Conservation (phyloP, 1,284 basidiomycete species). For the Porodaedalea pini region DNA sequence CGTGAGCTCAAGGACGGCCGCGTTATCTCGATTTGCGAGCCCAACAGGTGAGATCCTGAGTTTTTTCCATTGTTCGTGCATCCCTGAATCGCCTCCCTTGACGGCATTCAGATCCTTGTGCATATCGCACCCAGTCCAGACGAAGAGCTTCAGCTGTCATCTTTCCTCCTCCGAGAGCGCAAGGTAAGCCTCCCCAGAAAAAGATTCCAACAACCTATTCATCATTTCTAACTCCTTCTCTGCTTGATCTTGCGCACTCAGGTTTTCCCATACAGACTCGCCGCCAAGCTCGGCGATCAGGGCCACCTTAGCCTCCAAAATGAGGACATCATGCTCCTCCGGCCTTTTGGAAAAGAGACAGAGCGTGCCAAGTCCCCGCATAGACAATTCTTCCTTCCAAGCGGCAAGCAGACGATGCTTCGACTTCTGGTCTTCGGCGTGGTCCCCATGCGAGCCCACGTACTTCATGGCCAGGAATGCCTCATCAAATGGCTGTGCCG, state of each 20-base stretch:
- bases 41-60: not conserved
- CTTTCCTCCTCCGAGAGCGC: conserved; percentile 19
- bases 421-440: conserved; percentile 8
- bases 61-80: not conserved
- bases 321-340: no score
- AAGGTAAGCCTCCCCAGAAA: conserved; percentile 24
- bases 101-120: conserved; percentile 30
- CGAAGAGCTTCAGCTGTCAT: conserved; percentile 18
- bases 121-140: conserved; percentile 28
- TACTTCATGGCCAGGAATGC: no score
- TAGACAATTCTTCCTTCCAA: not conserved
- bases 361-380: not conserved
- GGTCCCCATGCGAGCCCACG: no score
- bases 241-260: conserved; percentile 16
- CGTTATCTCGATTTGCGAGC: not conserved
- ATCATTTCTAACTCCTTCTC: not conserved
- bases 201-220: conserved; percentile 1
- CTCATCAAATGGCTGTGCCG: no score
- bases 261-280: conserved; percentile 18
- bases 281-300: no score
- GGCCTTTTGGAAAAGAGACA: no score
- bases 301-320: no score
- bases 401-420: not conserved
- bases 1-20: no score
- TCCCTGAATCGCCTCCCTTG: conserved; percentile 22